phyloP scores from a whole-genome alignment of 2,329 filamentous ascomycete species.

The Tolypocladium album region DNA sequence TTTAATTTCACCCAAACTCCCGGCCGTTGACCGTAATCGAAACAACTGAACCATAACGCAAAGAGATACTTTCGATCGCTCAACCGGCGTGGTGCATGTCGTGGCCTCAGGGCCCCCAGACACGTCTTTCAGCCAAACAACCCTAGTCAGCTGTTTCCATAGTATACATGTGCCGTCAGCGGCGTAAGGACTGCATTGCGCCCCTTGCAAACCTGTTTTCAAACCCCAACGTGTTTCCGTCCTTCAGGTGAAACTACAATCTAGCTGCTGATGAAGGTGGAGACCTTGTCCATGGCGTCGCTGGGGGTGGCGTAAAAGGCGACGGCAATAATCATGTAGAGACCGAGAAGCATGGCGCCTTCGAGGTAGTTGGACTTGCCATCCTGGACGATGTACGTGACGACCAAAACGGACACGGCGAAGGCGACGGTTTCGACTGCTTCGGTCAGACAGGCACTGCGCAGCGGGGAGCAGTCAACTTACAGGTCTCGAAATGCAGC shows the following conservation, averaged over 20 bases:
- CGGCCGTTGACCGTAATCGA: not conserved
- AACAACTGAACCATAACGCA: not conserved
- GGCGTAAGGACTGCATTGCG: not conserved
- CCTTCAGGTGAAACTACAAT: not conserved
- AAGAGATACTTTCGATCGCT: not conserved
- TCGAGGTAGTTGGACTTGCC: slow-evolving; percentile 80
- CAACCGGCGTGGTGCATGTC: not conserved
- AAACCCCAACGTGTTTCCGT: not conserved
- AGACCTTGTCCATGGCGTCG: slow-evolving; percentile 31
- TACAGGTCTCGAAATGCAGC: slow-evolving; percentile 61
- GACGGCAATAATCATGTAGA: slow-evolving; percentile 50
- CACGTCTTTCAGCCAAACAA: not conserved
- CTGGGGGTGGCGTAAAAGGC: slow-evolving; percentile 47
- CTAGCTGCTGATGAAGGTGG: not conserved
- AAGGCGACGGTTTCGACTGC: slow-evolving; percentile 66
- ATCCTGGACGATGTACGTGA: slow-evolving; percentile 68
- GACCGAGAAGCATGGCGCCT: slow-evolving; percentile 53
- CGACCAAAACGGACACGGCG: slow-evolving; percentile 63
- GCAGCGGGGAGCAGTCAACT: slow-evolving; percentile 7
- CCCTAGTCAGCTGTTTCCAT: not conserved
- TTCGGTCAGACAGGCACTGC: not conserved
- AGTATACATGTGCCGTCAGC: not conserved
- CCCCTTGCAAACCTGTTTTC: not conserved
- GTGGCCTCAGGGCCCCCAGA: not conserved
- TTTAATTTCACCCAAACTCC: not conserved